Base-by-base conservation (phyloP, 108 stramenopile species). In the Pseudonitzschia delicatissima region DNA sequence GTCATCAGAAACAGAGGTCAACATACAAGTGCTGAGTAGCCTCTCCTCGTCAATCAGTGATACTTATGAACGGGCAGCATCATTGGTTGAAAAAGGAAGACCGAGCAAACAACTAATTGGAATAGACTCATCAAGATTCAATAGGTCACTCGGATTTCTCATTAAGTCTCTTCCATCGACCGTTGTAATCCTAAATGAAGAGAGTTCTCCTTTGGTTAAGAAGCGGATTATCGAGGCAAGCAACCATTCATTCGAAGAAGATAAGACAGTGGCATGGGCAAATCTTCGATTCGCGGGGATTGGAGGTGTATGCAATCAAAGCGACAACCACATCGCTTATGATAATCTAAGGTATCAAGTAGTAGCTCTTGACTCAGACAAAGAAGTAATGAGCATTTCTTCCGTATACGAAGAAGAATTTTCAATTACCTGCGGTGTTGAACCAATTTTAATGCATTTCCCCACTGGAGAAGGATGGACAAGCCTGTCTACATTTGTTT, bases 1-100 rank as follows among this genome's bases (percentile, higher is more conserved):
- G 80, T 82, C 80, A 21, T 45, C 21, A 1, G 71, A 72, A 59
- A 36, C 33, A 4, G 39, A 52, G 4, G 80, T 66, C 1, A 50
- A 32, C 0, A 69, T 82, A 27, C 58, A 67, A 45, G 7, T 70
- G 0, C 61, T 74, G 1, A 58, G 70, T 15, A n/a, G 25, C 29
- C 32, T 31, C 18, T 36, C 72, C 44, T 44, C 7, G 3, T 15
- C 44, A n/a, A 18, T 29, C 39, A 36, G 15, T n/a, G 36, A 34
- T 8, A 18, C 9, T 1, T 2, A 66, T 28, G 44, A 52, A 21
- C 18, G 8, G 23, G n/a, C 32, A 44, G 4, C 36, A 42, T 4
- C 27, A 12, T 9, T 49, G 1, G 26, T 58, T 34, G 5, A 55
- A n/a, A 27, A 2, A 31, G 53, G 5, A 55, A 29, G 53, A 18